phyloP scores from a whole-genome alignment of 2,329 filamentous ascomycete species.

The Calonectria henricotiae region DNA sequence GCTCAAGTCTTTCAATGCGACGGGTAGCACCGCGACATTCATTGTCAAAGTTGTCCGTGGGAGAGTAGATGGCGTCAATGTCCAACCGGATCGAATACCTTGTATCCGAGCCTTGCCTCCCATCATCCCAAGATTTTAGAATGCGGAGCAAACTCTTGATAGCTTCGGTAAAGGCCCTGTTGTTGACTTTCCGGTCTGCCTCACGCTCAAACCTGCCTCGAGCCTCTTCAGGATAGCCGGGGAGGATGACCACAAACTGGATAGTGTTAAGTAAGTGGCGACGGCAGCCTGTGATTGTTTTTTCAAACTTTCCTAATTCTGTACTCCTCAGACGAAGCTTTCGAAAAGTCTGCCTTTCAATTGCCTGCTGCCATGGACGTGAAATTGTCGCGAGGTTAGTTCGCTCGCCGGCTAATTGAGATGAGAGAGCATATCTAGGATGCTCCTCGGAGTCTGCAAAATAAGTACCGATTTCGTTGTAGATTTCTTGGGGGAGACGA shows the following conservation, averaged over 20 bases:
- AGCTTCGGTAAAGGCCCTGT: constrained; percentile 45
- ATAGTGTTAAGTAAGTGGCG: constrained; percentile 43
- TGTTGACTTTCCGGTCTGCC: constrained; percentile 42
- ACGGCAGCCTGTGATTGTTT: constrained; percentile 38
- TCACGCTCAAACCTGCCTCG: constrained; percentile 45
- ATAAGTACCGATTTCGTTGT: constrained; percentile 43
- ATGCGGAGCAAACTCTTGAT: constrained; percentile 43
- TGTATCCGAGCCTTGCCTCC: constrained; percentile 29
- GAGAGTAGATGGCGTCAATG: constrained; percentile 38
- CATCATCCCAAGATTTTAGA: constrained; percentile 43
- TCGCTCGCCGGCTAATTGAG: constrained; percentile 34
- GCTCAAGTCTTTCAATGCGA: constrained; percentile 38
- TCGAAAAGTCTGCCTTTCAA: constrained; percentile 46
- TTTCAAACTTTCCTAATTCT: constrained; percentile 42
- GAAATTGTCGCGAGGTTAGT: constrained; percentile 46
- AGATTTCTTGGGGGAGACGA: constrained; percentile 41
- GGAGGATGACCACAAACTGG: constrained; percentile 43
- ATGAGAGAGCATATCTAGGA: constrained; percentile 36
- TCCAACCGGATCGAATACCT: constrained; percentile 41
- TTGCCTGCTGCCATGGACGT: constrained; percentile 45
- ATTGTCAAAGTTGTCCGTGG: constrained; percentile 38
- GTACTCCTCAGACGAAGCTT: constrained; percentile 44
- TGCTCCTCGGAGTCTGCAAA: constrained; percentile 39
- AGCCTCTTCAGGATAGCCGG: constrained; percentile 39
- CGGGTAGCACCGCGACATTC: constrained; percentile 33